A percentile compares a stretch with the other conserved stretches of the same genome.
These are phyloP conservation scores for Hypholoma fasciculare DNA, from an alignment of 768 basidiomycete species.

Conservation along the genomic window DNA sequence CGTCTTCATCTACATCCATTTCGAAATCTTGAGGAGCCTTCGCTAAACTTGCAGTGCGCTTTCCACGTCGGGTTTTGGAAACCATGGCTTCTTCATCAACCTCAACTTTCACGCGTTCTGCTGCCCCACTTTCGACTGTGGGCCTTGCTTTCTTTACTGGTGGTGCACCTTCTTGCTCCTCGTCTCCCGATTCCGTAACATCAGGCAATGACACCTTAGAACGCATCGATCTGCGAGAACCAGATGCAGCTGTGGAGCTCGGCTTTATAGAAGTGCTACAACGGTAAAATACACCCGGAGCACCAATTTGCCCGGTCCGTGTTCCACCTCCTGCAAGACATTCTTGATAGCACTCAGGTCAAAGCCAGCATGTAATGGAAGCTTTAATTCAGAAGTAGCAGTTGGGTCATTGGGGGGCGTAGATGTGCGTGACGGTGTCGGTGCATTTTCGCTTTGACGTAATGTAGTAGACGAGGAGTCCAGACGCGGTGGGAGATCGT, in stretches of 20 bases:
- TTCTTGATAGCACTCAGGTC: slow-evolving; percentile 81
- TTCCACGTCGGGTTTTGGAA: slow-evolving; percentile 21
- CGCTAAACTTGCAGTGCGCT: slow-evolving; percentile 14
- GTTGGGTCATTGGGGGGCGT: slow-evolving; percentile 25
- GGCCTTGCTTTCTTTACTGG: slow-evolving; percentile 58
- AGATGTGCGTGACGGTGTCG: slow-evolving; percentile 20
- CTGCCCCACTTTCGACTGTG: slow-evolving; percentile 38
- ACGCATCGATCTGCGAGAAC: slow-evolving; percentile 34
- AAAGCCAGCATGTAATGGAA: slow-evolving; percentile 82
- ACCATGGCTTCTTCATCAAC: slow-evolving; percentile 24
- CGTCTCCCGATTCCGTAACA: slow-evolving; percentile 52
- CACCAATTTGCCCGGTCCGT: slow-evolving; percentile 22
- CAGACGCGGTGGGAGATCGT: slow-evolving; percentile 71
- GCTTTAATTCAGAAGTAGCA: slow-evolving; percentile 30
- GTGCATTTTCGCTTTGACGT: slow-evolving; percentile 6
- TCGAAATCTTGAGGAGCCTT: slow-evolving; percentile 9
- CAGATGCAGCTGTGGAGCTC: slow-evolving; percentile 30
- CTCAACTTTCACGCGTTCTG: slow-evolving; percentile 22
- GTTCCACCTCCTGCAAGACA: slow-evolving; percentile 61
- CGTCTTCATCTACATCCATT: slow-evolving; percentile 24
- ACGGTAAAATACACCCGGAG: too few species aligned
- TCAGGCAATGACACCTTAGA: slow-evolving; percentile 47
- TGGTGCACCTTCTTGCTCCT: slow-evolving; percentile 43
- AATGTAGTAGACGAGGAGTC: slow-evolving; percentile 20
- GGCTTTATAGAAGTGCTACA: slow-evolving; percentile 34